Percentiles rank a stretch among this genome's conserved stretches.
phyloP scores from a whole-genome alignment of 2,329 filamentous ascomycete genomes.

The Pyrenophora graminea region DNA sequence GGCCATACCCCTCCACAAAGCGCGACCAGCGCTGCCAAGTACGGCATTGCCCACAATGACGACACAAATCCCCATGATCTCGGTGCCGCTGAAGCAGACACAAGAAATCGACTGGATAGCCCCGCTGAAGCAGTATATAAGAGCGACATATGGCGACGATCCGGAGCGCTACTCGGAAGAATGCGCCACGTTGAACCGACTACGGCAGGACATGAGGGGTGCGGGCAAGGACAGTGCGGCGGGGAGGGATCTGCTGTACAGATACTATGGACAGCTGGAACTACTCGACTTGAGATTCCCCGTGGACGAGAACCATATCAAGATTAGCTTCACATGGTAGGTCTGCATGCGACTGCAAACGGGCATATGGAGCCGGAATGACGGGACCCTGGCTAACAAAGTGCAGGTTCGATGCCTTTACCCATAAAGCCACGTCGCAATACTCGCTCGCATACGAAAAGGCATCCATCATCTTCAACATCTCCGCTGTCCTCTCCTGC shows the following conservation, averaged over 20 bases:
- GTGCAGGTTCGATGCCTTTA: slow-evolving; percentile 98
- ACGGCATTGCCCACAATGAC: slow-evolving; percentile 33
- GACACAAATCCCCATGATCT: slow-evolving; percentile 83
- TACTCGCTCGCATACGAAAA: slow-evolving; percentile 98
- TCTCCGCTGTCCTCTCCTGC: slow-evolving; percentile 93
- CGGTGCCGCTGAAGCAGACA: slow-evolving; percentile 86
- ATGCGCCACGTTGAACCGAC: slow-evolving; percentile 88
- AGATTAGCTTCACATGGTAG: slow-evolving; percentile 97
- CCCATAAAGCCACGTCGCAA: slow-evolving; percentile 94
- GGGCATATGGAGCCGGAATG: neutral
- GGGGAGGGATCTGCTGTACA: slow-evolving; percentile 88
- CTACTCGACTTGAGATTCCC: slow-evolving; percentile 92
- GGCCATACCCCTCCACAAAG: slow-evolving; percentile 23
- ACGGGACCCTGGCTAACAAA: slow-evolving; percentile 23
- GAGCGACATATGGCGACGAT: slow-evolving; percentile 92
- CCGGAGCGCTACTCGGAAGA: slow-evolving; percentile 95
- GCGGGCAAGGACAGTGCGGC: slow-evolving; percentile 95
- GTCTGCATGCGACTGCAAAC: slow-evolving; percentile 15
- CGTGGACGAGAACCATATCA: slow-evolving; percentile 98
- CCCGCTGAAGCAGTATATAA: slow-evolving; percentile 91
- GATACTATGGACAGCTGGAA: slow-evolving; percentile 97
- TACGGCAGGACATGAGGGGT: slow-evolving; percentile 97
- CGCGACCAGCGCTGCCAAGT: slow-evolving; percentile 18
- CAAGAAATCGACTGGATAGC: slow-evolving; percentile 98
- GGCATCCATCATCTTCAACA: slow-evolving; percentile 99